Evolutionary conservation across 2,329 filamentous ascomycete species (phyloP).

Genomic region (Pseudopyricularia cyperi): DNA sequence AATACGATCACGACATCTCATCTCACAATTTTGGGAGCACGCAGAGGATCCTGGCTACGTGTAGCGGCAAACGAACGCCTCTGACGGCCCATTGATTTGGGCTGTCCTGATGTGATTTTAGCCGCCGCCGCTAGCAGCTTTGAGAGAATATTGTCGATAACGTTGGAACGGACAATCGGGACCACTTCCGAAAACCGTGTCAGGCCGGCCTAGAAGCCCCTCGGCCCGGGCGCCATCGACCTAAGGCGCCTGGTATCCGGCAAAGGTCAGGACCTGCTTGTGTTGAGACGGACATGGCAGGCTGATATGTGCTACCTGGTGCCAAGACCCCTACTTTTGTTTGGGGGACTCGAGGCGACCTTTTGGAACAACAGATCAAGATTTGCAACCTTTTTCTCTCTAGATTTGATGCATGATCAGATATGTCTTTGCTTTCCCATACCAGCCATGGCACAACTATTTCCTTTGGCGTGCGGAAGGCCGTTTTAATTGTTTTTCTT

Average conservation of each 20-base stretch:
- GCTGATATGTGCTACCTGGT: background rate
- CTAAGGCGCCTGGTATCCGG: background rate
- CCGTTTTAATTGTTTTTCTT: background rate
- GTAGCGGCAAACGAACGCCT: background rate
- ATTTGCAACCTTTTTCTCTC: conserved; percentile 2
- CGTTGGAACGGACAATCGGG: background rate
- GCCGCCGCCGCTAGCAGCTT: background rate
- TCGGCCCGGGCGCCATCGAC: background rate
- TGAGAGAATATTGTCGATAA: conserved; percentile 1
- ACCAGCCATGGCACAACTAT: background rate
- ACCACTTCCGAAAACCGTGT: background rate
- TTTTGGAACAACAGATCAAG: conserved; percentile 1
- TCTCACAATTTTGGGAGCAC: conserved; percentile 1
- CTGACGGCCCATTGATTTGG: background rate
- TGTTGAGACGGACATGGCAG: background rate
- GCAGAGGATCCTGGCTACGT: conserved; percentile 1
- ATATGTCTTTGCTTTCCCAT: conserved; percentile 8
- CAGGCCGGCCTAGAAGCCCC: background rate
- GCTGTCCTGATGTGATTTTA: background rate
- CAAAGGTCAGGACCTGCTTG: background rate
- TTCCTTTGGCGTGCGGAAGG: background rate
- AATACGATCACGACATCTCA: conserved; percentile 6
- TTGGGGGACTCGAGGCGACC: background rate
- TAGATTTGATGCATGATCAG: conserved; percentile 12
- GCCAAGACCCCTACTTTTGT: background rate